Evolutionary conservation across 495 filamentous ascomycete species (phyloP), one percentile per base, ranked within the genome.

Genomic region (Pseudoneurospora amorphoporcata): DNA sequence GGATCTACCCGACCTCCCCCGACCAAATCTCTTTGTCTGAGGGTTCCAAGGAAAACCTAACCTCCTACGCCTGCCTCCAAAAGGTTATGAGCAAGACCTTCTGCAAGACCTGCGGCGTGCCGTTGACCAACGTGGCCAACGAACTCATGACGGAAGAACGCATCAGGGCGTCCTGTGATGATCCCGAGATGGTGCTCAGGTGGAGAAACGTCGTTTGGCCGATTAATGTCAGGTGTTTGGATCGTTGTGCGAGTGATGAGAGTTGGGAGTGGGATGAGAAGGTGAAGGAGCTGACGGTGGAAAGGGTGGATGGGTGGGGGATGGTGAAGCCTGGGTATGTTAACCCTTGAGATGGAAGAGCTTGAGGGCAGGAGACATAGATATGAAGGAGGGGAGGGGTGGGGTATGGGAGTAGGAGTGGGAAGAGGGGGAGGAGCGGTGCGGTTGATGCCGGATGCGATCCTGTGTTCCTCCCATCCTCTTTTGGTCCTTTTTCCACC

Each of bases 31-130:
- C 70, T 68, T 77, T 72, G 17, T 75, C 74, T 41, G 69, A 75
- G 47, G 83, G 81, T 79, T 58, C 79, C 39, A 84, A 84, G 58
- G 76, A 79, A 17, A 53, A 83, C 74, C 75, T 84, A 14, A 38
- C 23, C 12, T 53, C 58, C 8, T 86, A 87, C 74, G 23, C 45
- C 17, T 83, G 83, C 72, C 75, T 69, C 42, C 43, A 45, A 58
- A 71, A 72, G 1, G 10, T 79, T 5, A 77, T 74, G 43, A 73
- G 70, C 58, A 82, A 83, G 75, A 32, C 69, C 1, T 87, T 87
- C 70, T 87, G 86, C 78, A 81, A 80, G 61, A 82, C 58, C 8
- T 87, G 85, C 53, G 84, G 84, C 70, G 77, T 83, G 35, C 38
- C 76, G 38, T 17, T 85, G 14, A 76, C 69, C 12, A 77, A 80